A percentile compares a stretch with the other conserved stretches of the same genome.
phyloP scores from a whole-genome alignment of 2,329 filamentous ascomycete species.

The Fusarium cyanostomum region DNA sequence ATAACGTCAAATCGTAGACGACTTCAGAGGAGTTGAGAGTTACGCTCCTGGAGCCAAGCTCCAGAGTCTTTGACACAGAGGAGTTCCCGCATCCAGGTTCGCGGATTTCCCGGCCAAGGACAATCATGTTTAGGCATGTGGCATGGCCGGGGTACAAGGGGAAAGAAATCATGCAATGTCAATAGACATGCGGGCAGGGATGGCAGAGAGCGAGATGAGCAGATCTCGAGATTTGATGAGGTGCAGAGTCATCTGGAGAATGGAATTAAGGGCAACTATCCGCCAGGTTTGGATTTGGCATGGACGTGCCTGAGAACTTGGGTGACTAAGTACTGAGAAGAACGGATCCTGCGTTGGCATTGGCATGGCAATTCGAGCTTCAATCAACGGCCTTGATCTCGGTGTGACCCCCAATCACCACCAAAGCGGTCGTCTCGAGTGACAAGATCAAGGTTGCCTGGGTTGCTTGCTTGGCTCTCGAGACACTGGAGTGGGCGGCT shows the following conservation, averaged over 20 bases:
- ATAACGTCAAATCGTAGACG: not conserved
- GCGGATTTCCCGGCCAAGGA: conserved; percentile 31
- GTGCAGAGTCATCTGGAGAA: conserved; percentile 16
- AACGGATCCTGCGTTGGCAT: too few relatives aligned
- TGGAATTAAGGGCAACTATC: not conserved
- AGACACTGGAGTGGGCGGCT: conserved; percentile 29
- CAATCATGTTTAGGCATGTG: conserved; percentile 9
- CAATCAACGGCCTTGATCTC: too few relatives aligned
- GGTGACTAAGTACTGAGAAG: too few relatives aligned
- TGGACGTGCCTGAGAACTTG: too few relatives aligned
- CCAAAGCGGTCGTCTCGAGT: conserved; percentile 14
- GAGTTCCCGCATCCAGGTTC: conserved; percentile 39
- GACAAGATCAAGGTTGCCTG: conserved; percentile 10
- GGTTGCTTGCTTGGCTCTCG: conserved; percentile 3
- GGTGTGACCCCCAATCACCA: too few relatives aligned
- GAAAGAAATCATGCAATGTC: conserved; percentile 33
- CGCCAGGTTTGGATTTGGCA: too few relatives aligned
- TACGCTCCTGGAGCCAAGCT: not conserved
- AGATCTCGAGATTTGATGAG: conserved; percentile 37
- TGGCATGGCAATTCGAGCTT: too few relatives aligned
- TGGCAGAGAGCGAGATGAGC: conserved; percentile 32
- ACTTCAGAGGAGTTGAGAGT: not conserved
- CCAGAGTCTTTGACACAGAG: not conserved
- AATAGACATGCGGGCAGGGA: conserved; percentile 32
- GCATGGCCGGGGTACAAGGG: conserved; percentile 20